Base-by-base conservation (phyloP, 805 yeast genomes). In the Metschnikowia baotianmanensis region DNA sequence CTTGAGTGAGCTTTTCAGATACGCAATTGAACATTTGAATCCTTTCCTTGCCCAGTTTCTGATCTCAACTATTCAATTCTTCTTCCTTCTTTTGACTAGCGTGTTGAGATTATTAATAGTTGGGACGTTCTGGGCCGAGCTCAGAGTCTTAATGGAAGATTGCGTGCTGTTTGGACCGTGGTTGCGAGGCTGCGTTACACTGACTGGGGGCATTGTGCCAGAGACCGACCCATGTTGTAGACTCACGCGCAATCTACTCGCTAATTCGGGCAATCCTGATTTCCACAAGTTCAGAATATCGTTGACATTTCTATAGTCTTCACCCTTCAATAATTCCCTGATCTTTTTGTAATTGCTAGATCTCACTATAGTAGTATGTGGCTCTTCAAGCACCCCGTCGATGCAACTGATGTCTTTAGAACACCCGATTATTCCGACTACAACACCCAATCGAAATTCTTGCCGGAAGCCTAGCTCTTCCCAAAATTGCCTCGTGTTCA, bases 381-480 rank as follows among this genome's bases (percentile, higher is more conserved):
- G 19, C 15, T 35, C 36, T 15, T 42, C 46, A 11, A 11, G 12
- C 7, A 16, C n/a, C 12, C 42, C 33, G 7, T 8, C 13, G 10
- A 39, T 13, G n/a, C 22, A 9, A 19, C 10, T 11, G 20, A n/a
- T n/a, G 6, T 30, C 20, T 20, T 36, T 62, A 65, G 34, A 6
- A 34, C 86, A 62, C 1, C 96, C 96, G 43, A 91, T 77, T 3
- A 93, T 78, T 0, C 96, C 96, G 1, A 88, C 96, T 1, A 84
- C 75, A 7, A 78, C 80, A 3, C 96, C 93, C 18, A 88, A 67
- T 38, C 91, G 69, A 55, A 93, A 93, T 57, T 93, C 99, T 61
- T 93, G 98, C 36, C 97, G 72, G 18, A 77, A 79, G 22, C 88
- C 87, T 36, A 93, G 66, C 52, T 91, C 98, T 11, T 76, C 71